Evolutionary conservation across 495 filamentous ascomycete genomes (phyloP).

Genomic region (Hypoxylon fragiforme): DNA sequence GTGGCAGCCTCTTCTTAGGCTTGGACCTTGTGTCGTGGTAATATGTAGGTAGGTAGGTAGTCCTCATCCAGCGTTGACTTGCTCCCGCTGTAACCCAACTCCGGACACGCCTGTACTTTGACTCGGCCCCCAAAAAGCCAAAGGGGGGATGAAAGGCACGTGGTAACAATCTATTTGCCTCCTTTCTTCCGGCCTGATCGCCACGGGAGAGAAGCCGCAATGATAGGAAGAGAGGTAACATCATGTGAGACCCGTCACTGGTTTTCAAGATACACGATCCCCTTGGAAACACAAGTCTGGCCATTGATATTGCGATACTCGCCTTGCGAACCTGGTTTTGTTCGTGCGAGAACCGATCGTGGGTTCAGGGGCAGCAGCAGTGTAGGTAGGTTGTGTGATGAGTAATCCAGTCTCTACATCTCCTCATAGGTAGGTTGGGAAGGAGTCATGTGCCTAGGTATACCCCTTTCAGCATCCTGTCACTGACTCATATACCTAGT

Average conservation of each 20-base stretch:
- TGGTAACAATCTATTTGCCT: constrained; percentile 32
- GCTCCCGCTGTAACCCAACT: constrained; percentile 19
- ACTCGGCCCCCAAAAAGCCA: constrained; percentile 18
- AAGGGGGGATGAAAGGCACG: constrained; percentile 31
- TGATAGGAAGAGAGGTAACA: constrained; percentile 12
- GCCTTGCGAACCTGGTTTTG: constrained; percentile 16
- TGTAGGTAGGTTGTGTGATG: constrained; percentile 8
- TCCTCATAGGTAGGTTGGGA: too few relatives aligned
- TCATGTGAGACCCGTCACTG: constrained; percentile 13
- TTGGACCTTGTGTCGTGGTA: too few relatives aligned
- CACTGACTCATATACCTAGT: too few relatives aligned
- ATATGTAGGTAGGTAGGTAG: too few relatives aligned
- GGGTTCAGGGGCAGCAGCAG: constrained; percentile 9
- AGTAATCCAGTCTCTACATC: too few relatives aligned
- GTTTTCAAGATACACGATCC: constrained; percentile 7
- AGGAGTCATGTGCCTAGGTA: too few relatives aligned
- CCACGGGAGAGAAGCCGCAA: constrained; percentile 32
- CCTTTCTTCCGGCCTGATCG: constrained; percentile 27
- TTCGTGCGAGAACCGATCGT: background rate
- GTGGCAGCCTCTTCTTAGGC: constrained; percentile 5
- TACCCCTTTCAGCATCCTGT: constrained; percentile 8
- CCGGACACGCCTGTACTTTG: background rate
- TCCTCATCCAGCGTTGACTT: too few relatives aligned
- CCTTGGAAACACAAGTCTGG: constrained; percentile 14
- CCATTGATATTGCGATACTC: constrained; percentile 1